Conservation (phyloP, 1,139 yeast genomes). For the Suhomyces chickasaworum region DNA sequence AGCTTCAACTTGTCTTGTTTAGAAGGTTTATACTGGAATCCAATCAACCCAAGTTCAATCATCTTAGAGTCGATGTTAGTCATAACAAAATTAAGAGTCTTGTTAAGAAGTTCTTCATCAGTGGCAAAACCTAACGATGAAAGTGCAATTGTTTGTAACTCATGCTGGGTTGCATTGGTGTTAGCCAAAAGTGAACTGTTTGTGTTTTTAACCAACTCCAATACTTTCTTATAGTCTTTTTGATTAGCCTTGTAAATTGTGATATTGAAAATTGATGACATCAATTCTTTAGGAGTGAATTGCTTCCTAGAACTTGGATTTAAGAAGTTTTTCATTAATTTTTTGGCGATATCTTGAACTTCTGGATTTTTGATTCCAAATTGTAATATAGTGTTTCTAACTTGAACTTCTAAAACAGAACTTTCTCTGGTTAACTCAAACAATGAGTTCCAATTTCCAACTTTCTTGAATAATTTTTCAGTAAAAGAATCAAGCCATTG, state of each 20-base stretch:
- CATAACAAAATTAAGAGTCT: constrained; percentile 56
- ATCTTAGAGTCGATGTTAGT: constrained; percentile 56
- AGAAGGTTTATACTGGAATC: constrained; percentile 38
- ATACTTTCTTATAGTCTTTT: constrained; percentile 59
- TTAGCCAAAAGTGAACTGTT: constrained; percentile 37
- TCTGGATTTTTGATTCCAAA: constrained; percentile 34
- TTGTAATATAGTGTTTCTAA: constrained; percentile 44
- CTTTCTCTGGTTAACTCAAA: constrained; percentile 16
- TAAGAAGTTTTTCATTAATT: constrained; percentile 44
- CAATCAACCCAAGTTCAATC: constrained; percentile 57
- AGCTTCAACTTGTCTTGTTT: constrained; percentile 26
- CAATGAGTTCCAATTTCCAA: constrained; percentile 29
- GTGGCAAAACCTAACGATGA: constrained; percentile 53
- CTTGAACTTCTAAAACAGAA: constrained; percentile 36
- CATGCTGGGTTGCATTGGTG: constrained; percentile 32
- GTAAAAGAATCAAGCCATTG: constrained; percentile 25
- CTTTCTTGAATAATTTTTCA: constrained; percentile 23
- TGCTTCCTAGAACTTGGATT: constrained; percentile 51
- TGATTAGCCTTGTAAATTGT: constrained; percentile 36
- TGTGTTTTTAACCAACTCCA: constrained; percentile 53
- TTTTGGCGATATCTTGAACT: constrained; percentile 35
- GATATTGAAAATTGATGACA: constrained; percentile 37
- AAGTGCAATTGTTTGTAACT: constrained; percentile 56
- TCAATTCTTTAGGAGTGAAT: constrained; percentile 50
- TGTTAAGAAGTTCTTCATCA: constrained; percentile 47